phyloP scores from a whole-genome alignment of 2,329 filamentous ascomycete species.

The Talaromyces sp. region DNA sequence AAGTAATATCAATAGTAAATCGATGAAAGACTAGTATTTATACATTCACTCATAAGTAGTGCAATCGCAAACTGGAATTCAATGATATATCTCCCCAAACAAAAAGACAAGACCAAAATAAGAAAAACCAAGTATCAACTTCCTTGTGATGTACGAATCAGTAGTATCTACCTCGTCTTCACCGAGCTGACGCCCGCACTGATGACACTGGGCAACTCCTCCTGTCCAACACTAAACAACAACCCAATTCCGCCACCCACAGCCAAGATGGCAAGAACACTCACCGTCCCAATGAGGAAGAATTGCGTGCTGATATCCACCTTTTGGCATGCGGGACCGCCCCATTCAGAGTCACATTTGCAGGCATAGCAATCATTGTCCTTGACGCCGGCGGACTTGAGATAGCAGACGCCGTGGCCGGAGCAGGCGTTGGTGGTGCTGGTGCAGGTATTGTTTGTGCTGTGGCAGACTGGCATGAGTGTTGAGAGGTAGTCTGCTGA shows the following conservation, averaged over 20 bases:
- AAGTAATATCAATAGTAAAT: neutral
- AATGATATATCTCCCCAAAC: conserved; percentile 10
- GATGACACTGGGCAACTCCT: conserved; percentile 89
- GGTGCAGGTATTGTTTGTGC: conserved; percentile 64
- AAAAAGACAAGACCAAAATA: neutral
- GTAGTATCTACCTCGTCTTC: conserved; percentile 42
- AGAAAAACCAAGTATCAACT: neutral
- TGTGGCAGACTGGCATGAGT: conserved; percentile 71
- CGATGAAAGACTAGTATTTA: neutral
- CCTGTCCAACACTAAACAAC: conserved; percentile 77
- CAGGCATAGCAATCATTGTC: conserved; percentile 70
- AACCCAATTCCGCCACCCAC: conserved; percentile 70
- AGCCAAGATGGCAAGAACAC: conserved; percentile 64
- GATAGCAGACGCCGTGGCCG: conserved; percentile 71
- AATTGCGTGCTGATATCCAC: conserved; percentile 84
- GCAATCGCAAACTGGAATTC: neutral
- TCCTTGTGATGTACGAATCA: neutral
- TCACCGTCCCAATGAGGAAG: conserved; percentile 77
- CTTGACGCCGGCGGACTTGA: conserved; percentile 56
- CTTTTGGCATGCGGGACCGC: conserved; percentile 84
- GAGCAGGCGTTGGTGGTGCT: conserved; percentile 74
- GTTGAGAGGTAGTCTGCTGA: conserved; percentile 36
- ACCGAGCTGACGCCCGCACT: conserved; percentile 84
- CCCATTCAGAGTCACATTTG: conserved; percentile 74
- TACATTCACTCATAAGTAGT: neutral